A percentile compares a stretch with the other conserved stretches of the same genome.
phyloP scores from a whole-genome alignment of 331 rosid species.

The Acacia concinna region DNA sequence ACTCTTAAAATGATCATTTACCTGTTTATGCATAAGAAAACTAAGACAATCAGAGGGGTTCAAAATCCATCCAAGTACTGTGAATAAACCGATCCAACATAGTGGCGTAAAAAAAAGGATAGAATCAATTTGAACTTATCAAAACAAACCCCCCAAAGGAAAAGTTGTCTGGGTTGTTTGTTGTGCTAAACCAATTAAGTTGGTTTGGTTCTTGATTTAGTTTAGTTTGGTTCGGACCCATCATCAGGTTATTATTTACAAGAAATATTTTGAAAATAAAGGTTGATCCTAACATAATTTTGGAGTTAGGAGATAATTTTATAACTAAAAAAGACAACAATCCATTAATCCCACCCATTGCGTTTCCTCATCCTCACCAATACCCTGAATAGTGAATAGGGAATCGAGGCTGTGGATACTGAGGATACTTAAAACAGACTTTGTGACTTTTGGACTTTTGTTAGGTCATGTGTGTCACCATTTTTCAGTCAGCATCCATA shows the following conservation, averaged over 20 bases:
- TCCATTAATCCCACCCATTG: no score
- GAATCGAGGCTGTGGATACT: no score
- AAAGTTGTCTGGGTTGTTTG: not conserved
- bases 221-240: not conserved
- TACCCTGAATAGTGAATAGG: no score
- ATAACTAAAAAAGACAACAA: not conserved
- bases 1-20: not conserved
- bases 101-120: no score
- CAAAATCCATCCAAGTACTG: not conserved
- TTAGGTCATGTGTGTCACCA: no score
- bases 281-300: not conserved
- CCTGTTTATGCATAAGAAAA: not conserved
- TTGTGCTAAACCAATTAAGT: not conserved
- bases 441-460: no score
- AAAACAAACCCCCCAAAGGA: not conserved
- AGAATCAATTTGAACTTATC: not conserved
- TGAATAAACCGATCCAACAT: not conserved
- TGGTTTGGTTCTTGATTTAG: not conserved
- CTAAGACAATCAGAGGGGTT: not conserved
- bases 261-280: no score
- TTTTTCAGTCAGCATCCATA: no score
- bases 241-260: not conserved
- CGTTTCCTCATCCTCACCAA: no score
- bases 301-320: not conserved
- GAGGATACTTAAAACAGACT: no score